These are phyloP conservation scores for Sporisorium sorghi DNA, from an alignment of 1,284 basidiomycete species.

Conservation along the genomic window DNA sequence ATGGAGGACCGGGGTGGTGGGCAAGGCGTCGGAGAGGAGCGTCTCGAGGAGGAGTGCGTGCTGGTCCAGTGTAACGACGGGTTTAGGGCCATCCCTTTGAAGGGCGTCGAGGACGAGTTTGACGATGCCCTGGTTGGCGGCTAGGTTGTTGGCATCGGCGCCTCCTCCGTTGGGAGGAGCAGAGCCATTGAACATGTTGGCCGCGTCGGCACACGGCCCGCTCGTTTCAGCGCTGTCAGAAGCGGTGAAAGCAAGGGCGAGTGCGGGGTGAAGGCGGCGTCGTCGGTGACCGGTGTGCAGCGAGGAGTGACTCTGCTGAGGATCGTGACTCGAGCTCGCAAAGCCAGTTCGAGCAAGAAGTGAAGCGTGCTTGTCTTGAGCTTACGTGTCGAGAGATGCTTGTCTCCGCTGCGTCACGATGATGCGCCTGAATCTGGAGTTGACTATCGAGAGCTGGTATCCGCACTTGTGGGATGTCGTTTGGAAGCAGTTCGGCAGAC, in stretches of 20 bases:
- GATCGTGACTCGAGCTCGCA: background rate
- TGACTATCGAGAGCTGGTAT: background rate
- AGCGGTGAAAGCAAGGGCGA: conserved; percentile 72
- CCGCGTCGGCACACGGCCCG: conserved; percentile 50
- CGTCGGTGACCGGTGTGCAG: background rate
- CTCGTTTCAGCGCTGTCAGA: conserved; percentile 34
- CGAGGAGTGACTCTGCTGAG: background rate
- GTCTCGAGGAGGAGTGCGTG: conserved; percentile 78
- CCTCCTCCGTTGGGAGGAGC: conserved; percentile 45
- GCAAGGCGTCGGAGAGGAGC: conserved; percentile 55
- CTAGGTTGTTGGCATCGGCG: conserved; percentile 44
- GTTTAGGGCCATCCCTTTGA: conserved; percentile 75
- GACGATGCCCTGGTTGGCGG: conserved; percentile 47
- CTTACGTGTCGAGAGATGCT: background rate
- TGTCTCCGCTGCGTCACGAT: background rate
- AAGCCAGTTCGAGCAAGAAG: background rate
- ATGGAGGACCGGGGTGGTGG: conserved; percentile 50
- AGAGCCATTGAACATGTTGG: conserved; percentile 50
- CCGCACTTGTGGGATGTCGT: no score
- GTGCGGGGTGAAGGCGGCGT: background rate
- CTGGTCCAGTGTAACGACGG: conserved; percentile 80
- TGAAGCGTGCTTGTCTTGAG: background rate
- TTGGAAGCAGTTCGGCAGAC: background rate
- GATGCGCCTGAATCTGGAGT: background rate
- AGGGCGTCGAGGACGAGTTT: conserved; percentile 78